Conservation (phyloP, 345 rosid species). For the Brassica carinata region DNA sequence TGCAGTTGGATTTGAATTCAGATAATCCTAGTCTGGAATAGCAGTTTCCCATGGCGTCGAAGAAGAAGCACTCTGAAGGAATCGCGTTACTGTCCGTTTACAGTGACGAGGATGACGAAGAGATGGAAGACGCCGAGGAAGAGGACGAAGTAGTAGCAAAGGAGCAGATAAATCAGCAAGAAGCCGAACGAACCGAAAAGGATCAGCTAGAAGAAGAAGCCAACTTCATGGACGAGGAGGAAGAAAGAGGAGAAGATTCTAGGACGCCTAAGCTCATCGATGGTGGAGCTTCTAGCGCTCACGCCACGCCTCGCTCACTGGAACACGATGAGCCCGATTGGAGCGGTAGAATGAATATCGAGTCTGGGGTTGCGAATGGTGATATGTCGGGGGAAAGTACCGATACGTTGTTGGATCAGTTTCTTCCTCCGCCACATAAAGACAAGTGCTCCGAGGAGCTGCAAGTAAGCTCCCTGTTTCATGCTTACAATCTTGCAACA, state of each 20-base stretch:
- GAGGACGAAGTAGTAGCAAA: constrained; percentile 7
- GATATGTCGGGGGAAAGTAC: constrained; percentile 45
- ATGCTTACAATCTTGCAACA: neutral
- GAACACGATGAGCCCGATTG: constrained; percentile 48
- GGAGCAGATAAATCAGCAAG: constrained; percentile 36
- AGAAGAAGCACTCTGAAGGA: constrained; percentile 76
- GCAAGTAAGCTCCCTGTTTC: constrained; percentile 56
- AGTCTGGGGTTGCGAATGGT: constrained; percentile 49
- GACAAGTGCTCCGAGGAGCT: constrained; percentile 77
- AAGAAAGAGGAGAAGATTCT: constrained; percentile 38
- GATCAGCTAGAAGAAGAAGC: constrained; percentile 42
- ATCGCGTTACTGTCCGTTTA: constrained; percentile 80
- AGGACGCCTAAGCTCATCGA: constrained; percentile 43
- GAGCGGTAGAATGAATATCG: constrained; percentile 29
- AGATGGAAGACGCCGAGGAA: constrained; percentile 69
- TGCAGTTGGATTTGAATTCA: neutral
- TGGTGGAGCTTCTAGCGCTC: constrained; percentile 51
- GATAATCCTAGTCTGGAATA: constrained; percentile 9
- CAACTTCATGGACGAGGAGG: constrained; percentile 44
- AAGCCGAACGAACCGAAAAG: neutral
- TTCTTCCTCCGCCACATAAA: constrained; percentile 67
- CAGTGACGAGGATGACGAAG: constrained; percentile 89
- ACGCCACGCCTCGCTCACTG: constrained; percentile 50
- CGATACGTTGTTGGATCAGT: constrained; percentile 64
- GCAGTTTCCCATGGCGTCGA: constrained; percentile 53